Evolutionary conservation across 331 rosid genomes (phyloP).

Genomic region (Stylosanthes scabra): DNA sequence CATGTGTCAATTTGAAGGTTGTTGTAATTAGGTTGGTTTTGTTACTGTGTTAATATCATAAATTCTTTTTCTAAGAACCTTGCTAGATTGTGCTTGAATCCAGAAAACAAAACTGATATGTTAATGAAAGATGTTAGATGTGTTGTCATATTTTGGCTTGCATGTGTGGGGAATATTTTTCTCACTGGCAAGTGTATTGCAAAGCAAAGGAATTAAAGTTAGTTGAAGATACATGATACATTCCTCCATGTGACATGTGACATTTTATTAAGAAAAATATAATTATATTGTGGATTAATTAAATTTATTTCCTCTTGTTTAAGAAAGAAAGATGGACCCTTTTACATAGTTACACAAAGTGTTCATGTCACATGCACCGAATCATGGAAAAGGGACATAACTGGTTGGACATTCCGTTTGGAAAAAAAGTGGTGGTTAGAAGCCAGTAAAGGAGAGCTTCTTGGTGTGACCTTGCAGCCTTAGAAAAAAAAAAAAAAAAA

Average conservation of each 20-base stretch:
- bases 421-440: constrained; percentile 1
- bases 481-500: too few relatives aligned
- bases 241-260: constrained; percentile 9
- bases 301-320: too few relatives aligned
- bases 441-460: not conserved
- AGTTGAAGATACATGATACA: not conserved
- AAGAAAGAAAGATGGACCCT: not conserved
- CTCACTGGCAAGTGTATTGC: not conserved
- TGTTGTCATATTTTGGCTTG: constrained; percentile 25
- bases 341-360: constrained; percentile 20
- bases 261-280: constrained; percentile 9
- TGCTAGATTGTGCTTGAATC: constrained; percentile 17
- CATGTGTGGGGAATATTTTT: not conserved
- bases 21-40: constrained; percentile 43
- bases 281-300: not conserved
- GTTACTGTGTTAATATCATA: constrained; percentile 40
- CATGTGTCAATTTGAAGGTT: constrained; percentile 47
- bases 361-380: constrained; percentile 38
- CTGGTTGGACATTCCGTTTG: constrained; percentile 34
- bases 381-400: constrained; percentile 31
- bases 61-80: not conserved
- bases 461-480: constrained; percentile 5
- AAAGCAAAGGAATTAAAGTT: constrained; percentile 1
- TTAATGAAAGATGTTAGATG: constrained; percentile 22
- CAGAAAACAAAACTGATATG: constrained; percentile 24